Evolutionary conservation across 257 asterid species (phyloP), one percentile per base, ranked within the genome.

Genomic region (Salvia rosmarinus): DNA sequence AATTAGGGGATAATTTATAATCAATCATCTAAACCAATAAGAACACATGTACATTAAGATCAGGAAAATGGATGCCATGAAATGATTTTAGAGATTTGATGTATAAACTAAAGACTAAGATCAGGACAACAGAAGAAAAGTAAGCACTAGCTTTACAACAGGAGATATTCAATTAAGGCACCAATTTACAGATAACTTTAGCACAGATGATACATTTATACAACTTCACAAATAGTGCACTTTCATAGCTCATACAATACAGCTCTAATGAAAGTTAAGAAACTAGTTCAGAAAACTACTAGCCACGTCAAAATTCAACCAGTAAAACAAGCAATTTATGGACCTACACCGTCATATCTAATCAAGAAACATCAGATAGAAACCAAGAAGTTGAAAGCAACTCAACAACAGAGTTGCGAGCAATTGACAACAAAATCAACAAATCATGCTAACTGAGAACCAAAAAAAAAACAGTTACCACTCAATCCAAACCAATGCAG

Each of bases 1-100:
- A 73, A 52, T 28, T 10, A 59, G 61, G n/a, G n/a, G 19, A 67
- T 14, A 59, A 30, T 4, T 52, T 64, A 68, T 17, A 44, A 62
- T 21, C 66, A 78, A 21, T 30, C 34, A 58, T 37, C 12, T 25
- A 2, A 2, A 25, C 39, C 10, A 23, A 55, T 55, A 23, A 11
- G 10, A 10, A 4, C n/a, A 25, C 39, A 25, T 12, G 62, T 55
- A 55, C 17, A 55, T 12, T 23, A 55, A 23, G 62, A 55, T 12
- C 16, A 55, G 23, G 44, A 3, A 55, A 23, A 9, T 20, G 0
- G 6, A 54, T 54, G 34, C 2, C 34, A 3, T 8, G 13, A 19
- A 51, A 51, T 54, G 61, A 23, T 23, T 20, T 55, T 39, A 11
- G 19, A 55, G 4, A 25, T 12, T 55, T 25, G 19, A 25, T 4